Percentiles rank a stretch among this genome's conserved stretches.
Evolutionary conservation across 208 protist genomes (phyloP).

Genomic region (Leishmania arabica): DNA sequence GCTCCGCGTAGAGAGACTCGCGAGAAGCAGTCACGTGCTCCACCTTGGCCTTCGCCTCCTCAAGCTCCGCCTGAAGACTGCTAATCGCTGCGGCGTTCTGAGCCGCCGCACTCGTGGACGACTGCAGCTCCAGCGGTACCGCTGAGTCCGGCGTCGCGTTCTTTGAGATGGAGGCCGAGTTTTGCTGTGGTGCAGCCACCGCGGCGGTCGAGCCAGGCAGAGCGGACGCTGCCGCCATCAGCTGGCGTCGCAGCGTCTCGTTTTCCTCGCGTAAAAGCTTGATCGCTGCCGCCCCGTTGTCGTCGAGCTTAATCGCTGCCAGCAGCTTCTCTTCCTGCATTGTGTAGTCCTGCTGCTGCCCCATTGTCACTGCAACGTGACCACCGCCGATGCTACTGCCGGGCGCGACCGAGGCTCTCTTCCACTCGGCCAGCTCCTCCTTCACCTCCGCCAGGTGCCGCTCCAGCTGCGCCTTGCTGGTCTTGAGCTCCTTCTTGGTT

Average conservation of each 20-base stretch:
- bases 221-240: constrained; percentile 4
- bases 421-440: constrained; percentile 22
- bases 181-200: neutral
- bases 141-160: constrained; percentile 6
- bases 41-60: constrained; percentile 44
- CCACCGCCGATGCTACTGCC: neutral
- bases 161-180: neutral
- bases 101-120: neutral
- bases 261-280: constrained; percentile 50
- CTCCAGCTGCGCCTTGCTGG: constrained; percentile 36
- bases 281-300: constrained; percentile 41
- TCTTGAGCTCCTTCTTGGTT: constrained; percentile 34
- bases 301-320: constrained; percentile 53
- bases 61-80: constrained; percentile 48
- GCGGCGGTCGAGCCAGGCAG: neutral
- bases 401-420: neutral
- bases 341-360: neutral
- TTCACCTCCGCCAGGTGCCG: constrained; percentile 29
- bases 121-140: constrained; percentile 5
- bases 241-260: constrained; percentile 36
- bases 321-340: constrained; percentile 39
- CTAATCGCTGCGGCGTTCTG: neutral
- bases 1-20: constrained; percentile 55
- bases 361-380: neutral
- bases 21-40: constrained; percentile 39